Percentiles rank a stretch among this genome's conserved stretches.
These are phyloP conservation scores for Quercus phellos DNA, from an alignment of 331 rosid genomes.

Conservation along the genomic window DNA sequence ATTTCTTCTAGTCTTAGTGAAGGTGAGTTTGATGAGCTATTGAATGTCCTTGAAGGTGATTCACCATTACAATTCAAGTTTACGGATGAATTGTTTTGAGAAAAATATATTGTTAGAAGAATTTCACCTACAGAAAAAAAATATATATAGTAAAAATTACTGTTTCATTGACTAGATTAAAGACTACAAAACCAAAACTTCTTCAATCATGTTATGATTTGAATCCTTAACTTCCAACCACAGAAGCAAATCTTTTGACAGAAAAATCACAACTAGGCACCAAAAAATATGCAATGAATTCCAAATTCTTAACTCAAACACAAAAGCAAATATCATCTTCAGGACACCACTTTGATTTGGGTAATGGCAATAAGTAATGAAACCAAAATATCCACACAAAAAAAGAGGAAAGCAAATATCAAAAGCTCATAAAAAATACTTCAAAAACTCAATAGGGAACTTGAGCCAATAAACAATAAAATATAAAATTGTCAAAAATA, in stretches of 20 bases:
- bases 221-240: background rate
- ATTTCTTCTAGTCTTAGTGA: slow-evolving; percentile 54
- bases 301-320: background rate
- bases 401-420: background rate
- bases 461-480: too few species aligned
- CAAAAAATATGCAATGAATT: background rate
- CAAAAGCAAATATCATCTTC: background rate
- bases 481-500: too few species aligned
- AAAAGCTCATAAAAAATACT: background rate
- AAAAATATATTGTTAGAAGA: slow-evolving; percentile 51
- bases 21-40: slow-evolving; percentile 44
- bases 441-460: too few species aligned
- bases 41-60: slow-evolving; percentile 49
- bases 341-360: background rate
- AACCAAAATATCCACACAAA: background rate
- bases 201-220: slow-evolving; percentile 2
- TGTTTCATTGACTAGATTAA: background rate
- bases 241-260: background rate
- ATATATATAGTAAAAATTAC: slow-evolving; percentile 2
- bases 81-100: slow-evolving; percentile 27
- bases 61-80: slow-evolving; percentile 32
- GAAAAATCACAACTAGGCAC: background rate
- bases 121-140: slow-evolving; percentile 60
- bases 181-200: slow-evolving; percentile 4
- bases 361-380: background rate